Base-by-base conservation (phyloP, 2,329 filamentous ascomycete genomes). In the Penicillium sp. region DNA sequence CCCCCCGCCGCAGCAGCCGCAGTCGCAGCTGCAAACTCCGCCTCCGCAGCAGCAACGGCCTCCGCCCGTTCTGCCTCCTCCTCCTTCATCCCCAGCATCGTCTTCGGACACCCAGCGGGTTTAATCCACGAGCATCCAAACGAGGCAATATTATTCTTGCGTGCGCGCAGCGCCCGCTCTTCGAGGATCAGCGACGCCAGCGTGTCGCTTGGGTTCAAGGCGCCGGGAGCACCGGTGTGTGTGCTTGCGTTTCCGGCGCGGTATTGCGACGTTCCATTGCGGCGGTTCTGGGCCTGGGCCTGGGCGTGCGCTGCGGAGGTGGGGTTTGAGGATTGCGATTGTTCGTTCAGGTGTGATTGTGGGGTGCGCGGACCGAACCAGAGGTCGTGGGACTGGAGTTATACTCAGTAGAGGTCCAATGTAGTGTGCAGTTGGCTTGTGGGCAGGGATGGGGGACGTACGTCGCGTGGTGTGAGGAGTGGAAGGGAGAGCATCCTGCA, bases 101-200 rank as follows among this genome's bases (percentile, higher is more conserved):
- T 97, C 83, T 98, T 99, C 61, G 88, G 77, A 59, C 97, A 85
- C 7, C 94, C 95, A 0, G 92, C 93, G 0, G 95, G 95, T 62
- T 90, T 91, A 60, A 99, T 89, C 95, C 95, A 99, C 49, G 86
- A 86, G 67, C 89, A 91, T 63, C 95, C 95, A 73, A 96, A 97
- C 71, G 93, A 91, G 52, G 90, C 87, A 31, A 98, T 90, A 67
- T 94, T 92, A 52, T 87, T 80, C 71, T 93, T 92, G 51, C 94
- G 91, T 8, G 90, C 85, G 58, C 89, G 86, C 66, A 96, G 85
- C 61, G 88, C 85, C 64, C 88, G 85, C 79, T 98, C 95, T 74
- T 97, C 94, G 47, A 87, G 81, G 29, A 86, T 83, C 11, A 97
- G 86, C 2, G 89, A 84, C 9, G 90, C 86, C 3, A 97, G 87